Conservation (phyloP, 257 asterid species). For the Mitragyna speciosa region DNA sequence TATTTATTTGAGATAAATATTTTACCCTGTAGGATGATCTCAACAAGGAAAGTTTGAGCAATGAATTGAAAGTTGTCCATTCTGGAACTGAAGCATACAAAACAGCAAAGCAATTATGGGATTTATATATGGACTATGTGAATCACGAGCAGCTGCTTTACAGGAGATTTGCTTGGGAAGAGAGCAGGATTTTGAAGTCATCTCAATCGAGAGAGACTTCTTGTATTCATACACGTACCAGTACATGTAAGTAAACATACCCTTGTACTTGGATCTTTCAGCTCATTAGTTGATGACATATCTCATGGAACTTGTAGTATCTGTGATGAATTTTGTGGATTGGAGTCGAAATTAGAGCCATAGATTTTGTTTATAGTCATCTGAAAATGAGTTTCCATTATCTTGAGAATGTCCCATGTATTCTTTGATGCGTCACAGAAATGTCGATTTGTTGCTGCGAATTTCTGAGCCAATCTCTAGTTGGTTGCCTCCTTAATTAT, state of each 20-base stretch:
- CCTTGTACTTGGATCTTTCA: not conserved
- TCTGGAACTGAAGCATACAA: slow-evolving; percentile 31
- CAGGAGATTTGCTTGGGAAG: slow-evolving; percentile 25
- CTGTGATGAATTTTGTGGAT: not conserved
- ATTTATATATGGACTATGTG: slow-evolving; percentile 25
- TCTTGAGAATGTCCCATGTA: not conserved
- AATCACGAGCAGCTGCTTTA: slow-evolving; percentile 18
- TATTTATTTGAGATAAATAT: no score
- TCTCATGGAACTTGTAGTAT: not conserved
- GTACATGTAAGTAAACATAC: not conserved
- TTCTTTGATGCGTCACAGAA: not conserved
- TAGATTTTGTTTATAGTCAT: not conserved
- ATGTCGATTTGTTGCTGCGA: not conserved
- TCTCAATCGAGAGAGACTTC: not conserved
- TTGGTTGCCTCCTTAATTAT: not conserved
- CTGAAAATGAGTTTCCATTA: no score
- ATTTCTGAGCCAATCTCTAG: not conserved
- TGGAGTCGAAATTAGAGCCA: not conserved
- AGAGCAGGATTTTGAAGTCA: slow-evolving; percentile 18
- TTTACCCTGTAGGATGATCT: slow-evolving; percentile 20
- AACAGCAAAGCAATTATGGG: slow-evolving; percentile 23
- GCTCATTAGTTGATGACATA: not conserved
- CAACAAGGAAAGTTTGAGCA: slow-evolving; percentile 4
- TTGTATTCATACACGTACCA: not conserved
- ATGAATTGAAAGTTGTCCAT: slow-evolving; percentile 27